These are phyloP conservation scores for Boletus speciosus DNA, from an alignment of 768 basidiomycete genomes.

Conservation along the genomic window DNA sequence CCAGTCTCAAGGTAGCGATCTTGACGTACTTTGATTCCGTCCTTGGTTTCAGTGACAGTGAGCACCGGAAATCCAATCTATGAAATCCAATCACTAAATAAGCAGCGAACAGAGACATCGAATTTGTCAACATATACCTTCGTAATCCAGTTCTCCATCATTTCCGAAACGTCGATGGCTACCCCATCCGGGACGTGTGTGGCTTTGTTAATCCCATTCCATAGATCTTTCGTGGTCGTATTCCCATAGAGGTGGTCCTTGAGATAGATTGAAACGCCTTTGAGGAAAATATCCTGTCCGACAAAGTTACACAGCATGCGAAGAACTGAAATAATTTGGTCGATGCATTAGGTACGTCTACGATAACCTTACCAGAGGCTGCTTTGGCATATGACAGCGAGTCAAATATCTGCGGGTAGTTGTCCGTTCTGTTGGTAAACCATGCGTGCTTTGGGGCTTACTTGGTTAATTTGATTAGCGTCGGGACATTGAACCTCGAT, in stretches of 20 bases:
- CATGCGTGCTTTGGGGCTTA: conserved; percentile 16
- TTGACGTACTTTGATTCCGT: conserved; percentile 77
- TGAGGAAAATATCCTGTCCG: conserved; percentile 84
- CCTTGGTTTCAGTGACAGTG: conserved; percentile 72
- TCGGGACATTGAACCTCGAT: conserved; percentile 90
- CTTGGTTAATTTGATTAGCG: conserved; percentile 79
- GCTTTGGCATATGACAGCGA: conserved; percentile 83
- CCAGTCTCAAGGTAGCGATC: conserved; percentile 92
- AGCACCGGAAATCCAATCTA: conserved; percentile 86
- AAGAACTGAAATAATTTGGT: conserved; percentile 52
- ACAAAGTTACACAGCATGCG: conserved; percentile 90
- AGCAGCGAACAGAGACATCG: background rate
- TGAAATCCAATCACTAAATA: background rate
- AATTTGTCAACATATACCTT: conserved; percentile 44
- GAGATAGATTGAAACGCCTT: conserved; percentile 88
- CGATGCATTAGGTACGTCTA: background rate
- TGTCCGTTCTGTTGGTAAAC: background rate
- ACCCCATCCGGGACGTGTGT: conserved; percentile 41
- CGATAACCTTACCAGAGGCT: conserved; percentile 53
- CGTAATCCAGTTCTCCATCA: conserved; percentile 92
- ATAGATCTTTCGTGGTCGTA: conserved; percentile 81
- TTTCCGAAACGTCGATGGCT: conserved; percentile 59
- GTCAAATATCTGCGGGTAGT: conserved; percentile 73
- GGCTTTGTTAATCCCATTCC: conserved; percentile 77
- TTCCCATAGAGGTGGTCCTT: conserved; percentile 85